phyloP scores from a whole-genome alignment of 768 basidiomycete species.

The Hydnomerulius pinastri region DNA sequence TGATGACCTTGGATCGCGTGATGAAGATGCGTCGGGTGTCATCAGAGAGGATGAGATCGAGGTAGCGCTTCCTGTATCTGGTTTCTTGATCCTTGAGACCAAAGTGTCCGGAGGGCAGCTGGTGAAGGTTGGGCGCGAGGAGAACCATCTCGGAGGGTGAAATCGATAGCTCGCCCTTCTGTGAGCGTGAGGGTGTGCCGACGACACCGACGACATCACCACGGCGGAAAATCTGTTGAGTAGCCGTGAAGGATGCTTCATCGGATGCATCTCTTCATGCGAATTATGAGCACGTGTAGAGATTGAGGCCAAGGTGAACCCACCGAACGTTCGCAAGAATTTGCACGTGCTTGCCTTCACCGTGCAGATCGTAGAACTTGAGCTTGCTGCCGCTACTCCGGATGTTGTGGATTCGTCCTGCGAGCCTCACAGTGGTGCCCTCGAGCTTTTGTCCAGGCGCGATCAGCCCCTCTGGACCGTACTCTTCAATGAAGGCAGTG shows the following conservation, averaged over 20 bases:
- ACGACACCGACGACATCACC: slow-evolving; percentile 96
- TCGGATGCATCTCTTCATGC: slow-evolving; percentile 58
- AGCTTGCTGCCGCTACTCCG: slow-evolving; percentile 82
- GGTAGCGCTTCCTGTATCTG: slow-evolving; percentile 97
- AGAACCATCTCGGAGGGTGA: slow-evolving; percentile 78
- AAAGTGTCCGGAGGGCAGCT: slow-evolving; percentile 88
- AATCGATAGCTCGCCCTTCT: slow-evolving; percentile 95
- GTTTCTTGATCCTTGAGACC: slow-evolving; percentile 98
- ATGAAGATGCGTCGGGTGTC: slow-evolving; percentile 88
- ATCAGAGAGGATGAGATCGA: slow-evolving; percentile 95
- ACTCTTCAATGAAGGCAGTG: slow-evolving; percentile 68
- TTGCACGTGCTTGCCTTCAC: slow-evolving; percentile 92
- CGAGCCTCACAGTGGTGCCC: slow-evolving; percentile 60
- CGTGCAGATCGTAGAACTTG: slow-evolving; percentile 91
- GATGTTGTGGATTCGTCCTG: slow-evolving; percentile 92
- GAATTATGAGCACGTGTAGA: slow-evolving; percentile 18
- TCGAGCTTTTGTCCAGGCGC: slow-evolving; percentile 66
- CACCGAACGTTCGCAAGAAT: slow-evolving; percentile 90
- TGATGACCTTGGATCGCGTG: slow-evolving; percentile 86
- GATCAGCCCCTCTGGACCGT: slow-evolving; percentile 73
- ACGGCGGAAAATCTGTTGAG: slow-evolving; percentile 87
- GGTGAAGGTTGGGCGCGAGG: slow-evolving; percentile 95
- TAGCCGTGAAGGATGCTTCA: slow-evolving; percentile 62
- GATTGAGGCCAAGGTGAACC: slow-evolving; percentile 26
- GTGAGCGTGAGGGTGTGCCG: slow-evolving; percentile 87